Evolutionary conservation across 495 filamentous ascomycete species (phyloP), one percentile per base, ranked within the genome.

Genomic region (Daldinia caldariorum): DNA sequence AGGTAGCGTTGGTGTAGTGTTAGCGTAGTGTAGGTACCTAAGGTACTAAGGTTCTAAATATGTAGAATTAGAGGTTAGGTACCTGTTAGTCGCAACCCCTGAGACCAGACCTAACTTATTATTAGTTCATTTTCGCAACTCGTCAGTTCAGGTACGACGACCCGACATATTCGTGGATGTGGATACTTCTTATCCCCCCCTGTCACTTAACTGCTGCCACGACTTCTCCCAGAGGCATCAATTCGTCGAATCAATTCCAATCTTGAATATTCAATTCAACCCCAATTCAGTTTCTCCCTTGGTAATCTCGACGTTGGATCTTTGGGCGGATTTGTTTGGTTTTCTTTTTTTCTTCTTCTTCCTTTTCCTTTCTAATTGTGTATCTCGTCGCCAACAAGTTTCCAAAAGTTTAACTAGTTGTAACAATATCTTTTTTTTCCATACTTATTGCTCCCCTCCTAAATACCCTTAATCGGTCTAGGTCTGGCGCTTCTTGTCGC

Each of bases 91-190:
- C 1, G 8, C 6, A 64, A 34, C 67, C 67, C 67, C 67, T 74
- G 56, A 66, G 69, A 77, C 76, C 76, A 26, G 26, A 26, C 26
- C 26, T 26, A 26, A 26, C 26, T 26, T 82, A n/a, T n/a, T n/a
- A n/a, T n/a, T n/a, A 79, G 76, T 78, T 76, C 74, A 79, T 73
- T 75, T 75, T 63, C 55, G 75, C 63, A 59, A 79, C 77, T 80
- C 76, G 67, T 60, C 61, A 69, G 67, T 60, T 60, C 61, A 69
- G 67, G 67, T 49, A 64, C 64, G 38, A 53, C 43, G 43, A 49
- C 38, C 38, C 39, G 61, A 54, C 56, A 49, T 18, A 35, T 47
- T 47, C 29, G 38, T 29, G 61, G 2, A 47, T 29, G 58, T 34
- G 22, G 55, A 45, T 61, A 71, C 47, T 45, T 62, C 45, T 59